phyloP scores from a whole-genome alignment of 148 eudicot genomes.

The Euryodendron excelsum region DNA sequence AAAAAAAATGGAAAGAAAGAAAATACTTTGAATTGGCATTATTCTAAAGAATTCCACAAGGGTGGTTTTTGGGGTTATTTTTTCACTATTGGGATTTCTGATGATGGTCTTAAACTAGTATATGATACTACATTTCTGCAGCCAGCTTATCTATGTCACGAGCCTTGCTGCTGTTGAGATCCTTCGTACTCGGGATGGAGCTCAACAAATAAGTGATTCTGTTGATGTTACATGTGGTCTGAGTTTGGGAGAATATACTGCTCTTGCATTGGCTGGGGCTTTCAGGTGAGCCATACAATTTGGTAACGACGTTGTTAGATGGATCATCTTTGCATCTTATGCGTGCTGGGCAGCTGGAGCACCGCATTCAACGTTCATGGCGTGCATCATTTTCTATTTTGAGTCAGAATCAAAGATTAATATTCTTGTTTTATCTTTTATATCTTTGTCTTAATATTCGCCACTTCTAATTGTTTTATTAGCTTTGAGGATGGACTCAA shows the following conservation, averaged over 20 bases:
- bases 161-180: conserved; percentile 92
- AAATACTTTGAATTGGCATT: not conserved
- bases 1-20: not conserved
- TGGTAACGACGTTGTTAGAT: not conserved
- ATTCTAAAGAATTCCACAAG: not conserved
- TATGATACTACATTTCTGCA: conserved; percentile 25
- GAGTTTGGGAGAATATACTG: conserved; percentile 96
- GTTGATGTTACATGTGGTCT: conserved; percentile 96
- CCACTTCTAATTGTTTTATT: conserved; percentile 8
- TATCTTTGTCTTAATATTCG: not conserved
- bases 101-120: conserved; percentile 1
- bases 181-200: conserved; percentile 93
- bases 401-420: not conserved
- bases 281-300: conserved; percentile 56
- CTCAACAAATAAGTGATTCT: conserved; percentile 81
- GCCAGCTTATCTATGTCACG: conserved; percentile 96
- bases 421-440: not conserved
- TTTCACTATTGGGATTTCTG: not conserved
- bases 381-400: not conserved
- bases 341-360: not conserved
- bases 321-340: conserved; percentile 4
- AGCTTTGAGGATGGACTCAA: conserved; percentile 98
- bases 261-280: conserved; percentile 95
- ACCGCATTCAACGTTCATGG: not conserved
- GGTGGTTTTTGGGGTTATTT: too few relatives aligned